phyloP scores from a whole-genome alignment of 768 basidiomycete species.

The Lenzites betulinus region DNA sequence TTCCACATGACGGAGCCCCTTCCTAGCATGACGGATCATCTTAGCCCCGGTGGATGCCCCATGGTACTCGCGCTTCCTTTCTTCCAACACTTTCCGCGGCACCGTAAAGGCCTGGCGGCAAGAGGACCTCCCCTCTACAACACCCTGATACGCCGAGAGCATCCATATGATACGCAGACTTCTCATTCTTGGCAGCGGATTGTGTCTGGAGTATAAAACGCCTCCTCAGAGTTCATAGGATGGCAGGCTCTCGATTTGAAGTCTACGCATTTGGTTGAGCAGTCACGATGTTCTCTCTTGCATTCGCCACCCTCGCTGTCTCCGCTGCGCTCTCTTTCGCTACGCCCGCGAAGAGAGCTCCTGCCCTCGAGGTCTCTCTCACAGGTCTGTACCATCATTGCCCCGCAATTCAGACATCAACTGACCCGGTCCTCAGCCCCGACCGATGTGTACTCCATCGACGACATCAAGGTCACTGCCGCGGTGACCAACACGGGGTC shows the following conservation, averaged over 20 bases:
- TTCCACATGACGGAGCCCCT: not conserved
- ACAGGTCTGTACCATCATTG: not conserved
- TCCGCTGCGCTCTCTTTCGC: constrained; percentile 18
- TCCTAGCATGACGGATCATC: not conserved
- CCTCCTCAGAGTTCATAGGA: not conserved
- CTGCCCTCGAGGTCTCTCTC: constrained; percentile 19
- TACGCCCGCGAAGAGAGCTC: constrained; percentile 14
- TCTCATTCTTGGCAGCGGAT: not conserved
- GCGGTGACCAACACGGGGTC: constrained; percentile 44
- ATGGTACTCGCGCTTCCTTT: not conserved
- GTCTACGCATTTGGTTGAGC: not conserved
- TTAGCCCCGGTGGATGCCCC: not conserved
- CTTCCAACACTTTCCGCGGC: not conserved
- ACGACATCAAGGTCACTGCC: constrained; percentile 44
- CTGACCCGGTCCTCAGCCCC: constrained; percentile 19
- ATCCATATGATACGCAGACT: not conserved
- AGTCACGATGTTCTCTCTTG: constrained; percentile 10
- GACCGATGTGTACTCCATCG: constrained; percentile 37
- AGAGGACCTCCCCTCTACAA: no score
- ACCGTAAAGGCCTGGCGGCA: not conserved
- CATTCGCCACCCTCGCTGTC: constrained; percentile 12
- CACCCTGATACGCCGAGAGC: not conserved
- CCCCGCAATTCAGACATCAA: constrained; percentile 21
- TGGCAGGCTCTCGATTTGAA: constrained; percentile 4
- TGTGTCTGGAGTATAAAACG: not conserved